These are phyloP conservation scores for Apiotrichum gamsii DNA, from an alignment of 1,284 basidiomycete species.

Conservation along the genomic window DNA sequence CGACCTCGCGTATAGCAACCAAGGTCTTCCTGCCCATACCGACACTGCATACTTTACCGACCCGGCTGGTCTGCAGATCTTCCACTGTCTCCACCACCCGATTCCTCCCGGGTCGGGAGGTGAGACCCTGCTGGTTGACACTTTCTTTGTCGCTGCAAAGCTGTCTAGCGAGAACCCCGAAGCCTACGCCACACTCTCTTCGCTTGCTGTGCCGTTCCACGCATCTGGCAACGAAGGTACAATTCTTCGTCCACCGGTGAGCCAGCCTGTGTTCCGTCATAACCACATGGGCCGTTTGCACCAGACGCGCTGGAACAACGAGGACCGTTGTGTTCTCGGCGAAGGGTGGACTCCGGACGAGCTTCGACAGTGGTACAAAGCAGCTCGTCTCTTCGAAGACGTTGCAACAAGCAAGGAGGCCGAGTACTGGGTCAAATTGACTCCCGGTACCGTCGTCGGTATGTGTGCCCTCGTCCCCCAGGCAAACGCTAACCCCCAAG, in stretches of 20 bases:
- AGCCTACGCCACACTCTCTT: conserved; percentile 65
- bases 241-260: conserved; percentile 59
- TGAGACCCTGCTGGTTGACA: conserved; percentile 83
- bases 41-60: conserved; percentile 94
- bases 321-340: conserved; percentile 75
- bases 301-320: conserved; percentile 90
- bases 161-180: conserved; percentile 68
- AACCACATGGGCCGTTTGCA: conserved; percentile 59
- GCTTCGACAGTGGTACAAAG: conserved; percentile 77
- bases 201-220: conserved; percentile 69
- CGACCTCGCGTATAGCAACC: conserved; percentile 79
- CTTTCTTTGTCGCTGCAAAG: conserved; percentile 80
- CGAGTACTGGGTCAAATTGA: conserved; percentile 85
- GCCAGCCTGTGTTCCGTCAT: conserved; percentile 59
- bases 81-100: conserved; percentile 84
- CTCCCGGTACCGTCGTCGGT: conserved; percentile 79
- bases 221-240: conserved; percentile 72
- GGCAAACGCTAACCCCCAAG: no score
- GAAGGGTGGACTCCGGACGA: conserved; percentile 54
- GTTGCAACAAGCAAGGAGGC: conserved; percentile 70
- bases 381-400: conserved; percentile 70
- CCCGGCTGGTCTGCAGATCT: conserved; percentile 87
- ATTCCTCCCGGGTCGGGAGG: conserved; percentile 67
- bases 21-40: conserved; percentile 84
- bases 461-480: conserved; percentile 38